Percentiles rank a stretch among this genome's conserved stretches.
Conservation (phyloP, 768 basidiomycete genomes). For the Boletus reticulatus region DNA sequence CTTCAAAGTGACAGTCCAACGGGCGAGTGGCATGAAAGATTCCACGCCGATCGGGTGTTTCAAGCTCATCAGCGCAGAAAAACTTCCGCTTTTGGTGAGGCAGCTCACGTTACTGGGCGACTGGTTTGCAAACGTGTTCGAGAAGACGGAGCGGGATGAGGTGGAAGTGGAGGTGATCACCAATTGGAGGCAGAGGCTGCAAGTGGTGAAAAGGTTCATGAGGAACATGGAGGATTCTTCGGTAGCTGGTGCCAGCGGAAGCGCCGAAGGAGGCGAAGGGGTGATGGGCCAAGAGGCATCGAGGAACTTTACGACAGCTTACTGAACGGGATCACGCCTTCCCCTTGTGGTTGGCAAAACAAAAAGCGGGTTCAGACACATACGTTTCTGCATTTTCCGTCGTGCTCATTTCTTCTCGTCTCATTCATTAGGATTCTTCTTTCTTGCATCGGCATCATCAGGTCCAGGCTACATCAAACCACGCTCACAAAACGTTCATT, state of each 20-base stretch:
- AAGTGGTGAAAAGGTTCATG: conserved; percentile 71
- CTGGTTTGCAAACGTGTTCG: conserved; percentile 86
- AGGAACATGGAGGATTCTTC: conserved; percentile 22
- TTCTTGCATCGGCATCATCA: conserved; percentile 8
- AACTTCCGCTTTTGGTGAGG: conserved; percentile 82
- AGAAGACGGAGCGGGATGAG: conserved; percentile 70
- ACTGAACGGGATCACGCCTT: conserved; percentile 28
- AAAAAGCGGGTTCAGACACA: neutral
- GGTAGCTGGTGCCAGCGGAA: conserved; percentile 11
- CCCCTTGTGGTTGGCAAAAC: neutral
- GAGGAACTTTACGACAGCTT: conserved; percentile 58
- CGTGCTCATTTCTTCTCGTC: neutral
- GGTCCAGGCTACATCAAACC: conserved; percentile 6
- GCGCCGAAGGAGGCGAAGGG: conserved; percentile 34
- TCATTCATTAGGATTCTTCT: conserved; percentile 12
- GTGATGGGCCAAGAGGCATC: conserved; percentile 52
- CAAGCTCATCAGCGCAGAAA: conserved; percentile 89
- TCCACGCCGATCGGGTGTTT: conserved; percentile 91
- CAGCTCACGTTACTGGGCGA: conserved; percentile 86
- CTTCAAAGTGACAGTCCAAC: conserved; percentile 92
- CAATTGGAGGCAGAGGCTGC: conserved; percentile 82
- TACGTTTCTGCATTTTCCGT: neutral
- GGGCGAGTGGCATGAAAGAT: conserved; percentile 87
- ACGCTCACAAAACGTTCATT: conserved; percentile 6
- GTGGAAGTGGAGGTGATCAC: conserved; percentile 75